Evolutionary conservation across 176 grass and related monocot genomes (phyloP).

Genomic region (Tillandsia fasciculata): DNA sequence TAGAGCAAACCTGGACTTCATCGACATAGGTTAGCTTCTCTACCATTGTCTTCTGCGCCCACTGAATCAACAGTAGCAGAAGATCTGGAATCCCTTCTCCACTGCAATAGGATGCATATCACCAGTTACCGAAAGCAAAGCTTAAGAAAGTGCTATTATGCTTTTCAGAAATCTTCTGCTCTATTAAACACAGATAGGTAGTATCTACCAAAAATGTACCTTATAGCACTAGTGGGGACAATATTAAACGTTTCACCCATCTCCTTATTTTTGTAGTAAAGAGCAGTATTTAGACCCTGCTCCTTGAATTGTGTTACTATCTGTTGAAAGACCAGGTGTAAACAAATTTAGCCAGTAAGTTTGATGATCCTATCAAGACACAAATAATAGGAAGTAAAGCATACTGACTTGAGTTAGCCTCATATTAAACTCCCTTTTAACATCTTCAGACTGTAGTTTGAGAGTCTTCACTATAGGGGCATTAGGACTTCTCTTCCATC

Average conservation of each 20-base stretch:
- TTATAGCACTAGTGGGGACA: slow-evolving; percentile 91
- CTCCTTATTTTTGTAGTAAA: slow-evolving; percentile 94
- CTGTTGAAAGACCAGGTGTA: slow-evolving; percentile 26
- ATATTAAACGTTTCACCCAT: slow-evolving; percentile 90
- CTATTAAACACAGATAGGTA: background rate
- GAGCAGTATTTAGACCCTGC: slow-evolving; percentile 90
- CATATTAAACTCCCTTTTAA: slow-evolving; percentile 84
- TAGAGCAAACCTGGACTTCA: slow-evolving; percentile 69
- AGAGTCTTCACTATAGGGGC: slow-evolving; percentile 73
- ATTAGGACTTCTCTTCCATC: slow-evolving; percentile 63
- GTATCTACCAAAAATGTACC: slow-evolving; percentile 28
- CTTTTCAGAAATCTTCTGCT: no score
- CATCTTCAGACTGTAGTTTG: slow-evolving; percentile 80
- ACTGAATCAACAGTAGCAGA: slow-evolving; percentile 79
- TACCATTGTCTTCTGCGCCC: slow-evolving; percentile 91
- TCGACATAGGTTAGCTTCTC: slow-evolving; percentile 85
- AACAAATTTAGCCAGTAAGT: slow-evolving; percentile 3
- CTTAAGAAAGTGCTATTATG: background rate
- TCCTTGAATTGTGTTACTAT: slow-evolving; percentile 82
- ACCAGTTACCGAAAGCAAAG: slow-evolving; percentile 10
- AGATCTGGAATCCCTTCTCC: slow-evolving; percentile 97
- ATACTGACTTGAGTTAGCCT: slow-evolving; percentile 76
- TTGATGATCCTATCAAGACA: background rate
- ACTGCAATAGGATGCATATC: slow-evolving; percentile 24
- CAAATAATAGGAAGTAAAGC: slow-evolving; percentile 7